These are phyloP conservation scores for Lactarius deliciosus DNA, from an alignment of 768 basidiomycete genomes.

Conservation along the genomic window DNA sequence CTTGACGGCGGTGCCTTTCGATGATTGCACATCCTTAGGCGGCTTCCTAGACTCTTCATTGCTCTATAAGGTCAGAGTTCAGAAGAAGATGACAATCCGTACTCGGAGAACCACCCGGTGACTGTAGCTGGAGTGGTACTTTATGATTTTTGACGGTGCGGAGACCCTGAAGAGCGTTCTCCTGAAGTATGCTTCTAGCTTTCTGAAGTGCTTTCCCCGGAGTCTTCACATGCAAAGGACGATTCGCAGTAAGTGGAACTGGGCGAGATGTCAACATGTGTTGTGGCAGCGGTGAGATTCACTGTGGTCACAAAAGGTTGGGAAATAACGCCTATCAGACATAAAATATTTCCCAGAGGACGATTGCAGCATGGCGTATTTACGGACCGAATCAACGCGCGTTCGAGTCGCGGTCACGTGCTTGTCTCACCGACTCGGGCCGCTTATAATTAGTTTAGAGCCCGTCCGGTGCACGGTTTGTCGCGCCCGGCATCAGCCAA, in stretches of 20 bases:
- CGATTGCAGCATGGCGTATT: no score
- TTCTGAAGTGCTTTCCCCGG: conserved; percentile 51
- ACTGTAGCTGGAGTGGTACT: conserved; percentile 33
- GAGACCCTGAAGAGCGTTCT: conserved; percentile 48
- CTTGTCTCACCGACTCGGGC: no score
- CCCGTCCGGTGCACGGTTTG: no score
- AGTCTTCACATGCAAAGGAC: conserved; percentile 44
- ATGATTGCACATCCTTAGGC: conserved; percentile 5
- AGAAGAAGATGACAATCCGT: not conserved
- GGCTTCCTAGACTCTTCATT: conserved; percentile 25
- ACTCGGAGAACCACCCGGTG: conserved; percentile 39
- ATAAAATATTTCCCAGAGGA: not conserved
- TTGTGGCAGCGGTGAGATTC: not conserved
- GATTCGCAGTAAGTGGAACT: conserved; percentile 34
- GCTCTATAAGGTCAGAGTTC: conserved; percentile 7
- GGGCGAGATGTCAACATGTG: conserved; percentile 30
- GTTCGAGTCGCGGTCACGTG: no score
- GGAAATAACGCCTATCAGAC: not conserved
- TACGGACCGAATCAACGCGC: no score
- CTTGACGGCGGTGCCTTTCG: conserved; percentile 31
- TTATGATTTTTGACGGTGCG: conserved; percentile 46
- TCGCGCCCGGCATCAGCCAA: no score
- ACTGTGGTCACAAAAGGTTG: not conserved
- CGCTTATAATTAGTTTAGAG: no score
- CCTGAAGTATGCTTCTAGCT: conserved; percentile 42